Evolutionary conservation across 768 basidiomycete species (phyloP).

Genomic region (Leccinum arenicola): DNA sequence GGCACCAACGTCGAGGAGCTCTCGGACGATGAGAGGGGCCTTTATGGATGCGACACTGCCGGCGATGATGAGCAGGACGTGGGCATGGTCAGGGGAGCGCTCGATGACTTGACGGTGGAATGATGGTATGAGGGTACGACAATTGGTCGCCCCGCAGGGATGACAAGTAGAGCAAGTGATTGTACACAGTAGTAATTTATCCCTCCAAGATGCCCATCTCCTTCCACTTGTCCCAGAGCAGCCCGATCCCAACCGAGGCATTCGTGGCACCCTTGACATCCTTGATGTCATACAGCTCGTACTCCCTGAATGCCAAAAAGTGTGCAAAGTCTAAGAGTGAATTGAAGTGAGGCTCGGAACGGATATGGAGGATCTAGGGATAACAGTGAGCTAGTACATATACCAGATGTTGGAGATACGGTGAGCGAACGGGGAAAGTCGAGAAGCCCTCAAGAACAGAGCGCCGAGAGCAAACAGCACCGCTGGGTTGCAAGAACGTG

Average conservation of each 20-base stretch:
- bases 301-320: slow-evolving; percentile 93
- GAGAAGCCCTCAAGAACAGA: too few relatives aligned
- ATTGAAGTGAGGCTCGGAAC: too few relatives aligned
- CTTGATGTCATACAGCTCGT: slow-evolving; percentile 84
- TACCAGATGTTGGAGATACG: too few relatives aligned
- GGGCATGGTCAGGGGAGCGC: slow-evolving; percentile 30
- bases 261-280: slow-evolving; percentile 75
- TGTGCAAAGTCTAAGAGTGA: slow-evolving; percentile 64
- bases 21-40: slow-evolving; percentile 81
- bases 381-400: too few relatives aligned
- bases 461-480: too few relatives aligned
- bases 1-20: slow-evolving; percentile 54
- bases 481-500: too few relatives aligned
- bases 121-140: slow-evolving; percentile 6
- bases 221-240: slow-evolving; percentile 87
- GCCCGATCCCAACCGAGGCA: slow-evolving; percentile 65
- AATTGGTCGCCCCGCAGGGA: neutral
- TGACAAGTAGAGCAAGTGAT: slow-evolving; percentile 1
- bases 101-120: slow-evolving; percentile 21
- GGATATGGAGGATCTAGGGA: too few relatives aligned
- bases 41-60: slow-evolving; percentile 98
- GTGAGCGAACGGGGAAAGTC: too few relatives aligned
- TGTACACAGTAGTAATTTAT: slow-evolving; percentile 2
- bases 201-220: slow-evolving; percentile 75
- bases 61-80: slow-evolving; percentile 82